Evolutionary conservation across 1,284 basidiomycete genomes (phyloP).

Genomic region (Cutaneotrichosporon sp.): DNA sequence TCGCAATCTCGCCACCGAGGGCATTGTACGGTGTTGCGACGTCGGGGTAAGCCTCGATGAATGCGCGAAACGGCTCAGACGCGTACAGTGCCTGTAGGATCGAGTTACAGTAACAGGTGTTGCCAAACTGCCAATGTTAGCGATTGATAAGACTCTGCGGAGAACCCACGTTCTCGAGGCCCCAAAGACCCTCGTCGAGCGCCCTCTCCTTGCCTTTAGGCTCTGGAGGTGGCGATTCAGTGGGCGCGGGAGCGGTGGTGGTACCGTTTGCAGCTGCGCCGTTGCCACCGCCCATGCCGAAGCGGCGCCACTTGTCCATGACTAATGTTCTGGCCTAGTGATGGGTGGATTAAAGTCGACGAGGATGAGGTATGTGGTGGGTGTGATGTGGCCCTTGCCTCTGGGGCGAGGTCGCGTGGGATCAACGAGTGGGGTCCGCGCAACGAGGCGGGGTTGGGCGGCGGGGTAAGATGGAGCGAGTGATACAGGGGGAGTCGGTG

Average conservation of each 20-base stretch:
- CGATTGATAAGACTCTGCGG: background rate
- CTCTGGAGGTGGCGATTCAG: conserved; percentile 5
- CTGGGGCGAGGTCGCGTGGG: background rate
- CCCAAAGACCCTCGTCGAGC: conserved; percentile 61
- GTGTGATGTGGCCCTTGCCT: background rate
- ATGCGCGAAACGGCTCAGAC: conserved; percentile 74
- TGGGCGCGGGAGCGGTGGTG: background rate
- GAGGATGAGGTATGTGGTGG: conserved; percentile 2
- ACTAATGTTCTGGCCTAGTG: background rate
- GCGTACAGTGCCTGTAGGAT: conserved; percentile 94
- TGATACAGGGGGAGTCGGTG: background rate
- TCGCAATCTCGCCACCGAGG: conserved; percentile 32
- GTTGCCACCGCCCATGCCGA: conserved; percentile 16
- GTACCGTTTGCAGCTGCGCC: conserved; percentile 14
- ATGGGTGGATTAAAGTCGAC: conserved; percentile 6
- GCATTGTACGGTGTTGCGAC: conserved; percentile 42
- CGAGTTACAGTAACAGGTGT: conserved; percentile 94
- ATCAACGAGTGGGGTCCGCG: too few relatives aligned
- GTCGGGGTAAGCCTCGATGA: conserved; percentile 62
- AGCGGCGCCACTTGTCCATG: conserved; percentile 28
- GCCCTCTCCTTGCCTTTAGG: conserved; percentile 32
- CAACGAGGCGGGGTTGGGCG: background rate
- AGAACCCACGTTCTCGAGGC: conserved; percentile 81
- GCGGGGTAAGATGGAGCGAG: background rate
- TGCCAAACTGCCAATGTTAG: conserved; percentile 57